A percentile compares a stretch with the other conserved stretches of the same genome.
These are phyloP conservation scores for Toxoplasma gondii DNA, from an alignment of 169 alveolate genomes.

Conservation along the genomic window DNA sequence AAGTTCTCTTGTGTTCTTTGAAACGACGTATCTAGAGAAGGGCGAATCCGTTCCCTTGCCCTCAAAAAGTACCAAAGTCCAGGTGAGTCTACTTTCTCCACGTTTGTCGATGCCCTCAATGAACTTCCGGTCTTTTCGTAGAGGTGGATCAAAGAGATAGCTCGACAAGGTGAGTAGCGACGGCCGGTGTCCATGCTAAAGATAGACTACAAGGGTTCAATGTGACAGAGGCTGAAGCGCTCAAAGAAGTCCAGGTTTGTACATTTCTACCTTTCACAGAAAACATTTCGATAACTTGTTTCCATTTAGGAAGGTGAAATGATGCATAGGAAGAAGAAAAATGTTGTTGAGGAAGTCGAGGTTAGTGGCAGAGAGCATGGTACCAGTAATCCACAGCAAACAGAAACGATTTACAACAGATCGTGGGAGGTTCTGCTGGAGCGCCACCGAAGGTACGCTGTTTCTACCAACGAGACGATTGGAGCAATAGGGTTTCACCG, in stretches of 20 bases:
- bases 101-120: background rate
- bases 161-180: background rate
- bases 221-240: background rate
- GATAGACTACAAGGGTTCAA: background rate
- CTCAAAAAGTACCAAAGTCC: conserved; percentile 36
- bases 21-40: background rate
- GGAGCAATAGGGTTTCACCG: background rate
- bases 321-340: background rate
- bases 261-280: background rate
- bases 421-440: conserved; percentile 15
- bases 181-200: background rate
- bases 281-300: background rate
- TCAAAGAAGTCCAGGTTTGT: background rate
- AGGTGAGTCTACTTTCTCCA: background rate
- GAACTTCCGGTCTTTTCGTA: background rate
- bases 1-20: background rate
- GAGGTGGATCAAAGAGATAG: conserved; percentile 35
- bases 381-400: background rate
- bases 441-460: conserved; percentile 18
- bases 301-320: background rate
- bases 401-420: background rate
- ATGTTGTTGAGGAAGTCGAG: conserved; percentile 6
- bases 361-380: background rate
- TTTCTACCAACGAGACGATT: background rate
- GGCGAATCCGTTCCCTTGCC: conserved; percentile 1